Conservation (phyloP, 2,329 filamentous ascomycete species). For the Pseudogymnoascus destructans region DNA sequence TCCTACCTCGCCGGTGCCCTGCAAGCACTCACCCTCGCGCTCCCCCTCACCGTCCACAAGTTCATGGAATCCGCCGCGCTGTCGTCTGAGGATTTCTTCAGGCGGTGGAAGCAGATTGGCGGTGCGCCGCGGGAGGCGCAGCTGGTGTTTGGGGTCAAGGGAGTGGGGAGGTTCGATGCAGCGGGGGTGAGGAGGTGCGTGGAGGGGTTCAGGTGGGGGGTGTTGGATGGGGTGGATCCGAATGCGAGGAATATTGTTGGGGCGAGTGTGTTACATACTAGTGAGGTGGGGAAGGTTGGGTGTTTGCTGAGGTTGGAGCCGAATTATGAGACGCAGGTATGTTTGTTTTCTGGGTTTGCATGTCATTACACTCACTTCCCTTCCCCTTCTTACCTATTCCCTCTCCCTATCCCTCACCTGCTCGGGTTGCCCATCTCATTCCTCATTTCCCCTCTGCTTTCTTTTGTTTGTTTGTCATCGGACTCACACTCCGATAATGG, state of each 20-base stretch:
- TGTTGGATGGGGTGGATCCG: slow-evolving; percentile 76
- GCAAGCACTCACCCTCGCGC: slow-evolving; percentile 80
- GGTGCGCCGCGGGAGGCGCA: slow-evolving; percentile 78
- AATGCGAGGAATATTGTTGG: slow-evolving; percentile 92
- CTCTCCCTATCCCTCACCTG: not conserved
- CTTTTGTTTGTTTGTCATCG: not conserved
- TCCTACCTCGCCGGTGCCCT: slow-evolving; percentile 89
- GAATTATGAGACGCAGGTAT: slow-evolving; percentile 81
- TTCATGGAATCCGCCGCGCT: slow-evolving; percentile 92
- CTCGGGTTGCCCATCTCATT: not conserved
- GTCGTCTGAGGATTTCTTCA: slow-evolving; percentile 89
- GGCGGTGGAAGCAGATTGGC: slow-evolving; percentile 97
- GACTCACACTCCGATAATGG: not conserved
- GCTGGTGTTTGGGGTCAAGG: slow-evolving; percentile 60
- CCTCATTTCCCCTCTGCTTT: slow-evolving; percentile 1
- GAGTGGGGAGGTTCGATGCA: slow-evolving; percentile 47
- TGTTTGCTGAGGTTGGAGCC: slow-evolving; percentile 89
- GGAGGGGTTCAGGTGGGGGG: slow-evolving; percentile 78
- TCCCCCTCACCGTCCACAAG: slow-evolving; percentile 82
- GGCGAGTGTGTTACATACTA: slow-evolving; percentile 72
- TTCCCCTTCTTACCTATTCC: not conserved
- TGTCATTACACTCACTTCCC: not conserved
- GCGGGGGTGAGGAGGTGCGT: slow-evolving; percentile 60
- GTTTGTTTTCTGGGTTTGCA: slow-evolving; percentile 24
- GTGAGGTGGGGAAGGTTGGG: slow-evolving; percentile 78